Base-by-base conservation (phyloP, 2,329 filamentous ascomycete species). In the Plenodomus biglobosus region DNA sequence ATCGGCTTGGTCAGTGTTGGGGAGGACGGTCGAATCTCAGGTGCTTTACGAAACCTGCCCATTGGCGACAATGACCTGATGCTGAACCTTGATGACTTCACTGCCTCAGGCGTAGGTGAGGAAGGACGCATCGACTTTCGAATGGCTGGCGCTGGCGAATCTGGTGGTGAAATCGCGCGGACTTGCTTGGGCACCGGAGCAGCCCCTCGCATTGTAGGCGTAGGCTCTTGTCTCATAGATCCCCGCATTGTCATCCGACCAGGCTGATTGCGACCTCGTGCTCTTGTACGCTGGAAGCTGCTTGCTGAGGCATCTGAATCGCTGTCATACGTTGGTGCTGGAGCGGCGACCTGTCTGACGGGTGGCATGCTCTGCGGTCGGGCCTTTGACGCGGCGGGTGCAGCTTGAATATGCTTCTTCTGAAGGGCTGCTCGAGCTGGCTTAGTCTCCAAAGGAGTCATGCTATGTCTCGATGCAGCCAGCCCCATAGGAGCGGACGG, bases 21-120 rank as follows among this genome's bases (percentile, higher is more conserved):
- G 11, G 55, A 50, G 17, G 59, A 43, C 32, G 55, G 40, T 24
- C 41, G 37, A 13, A 46, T 37, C 19, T 58, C 52, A n/a, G 55
- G 24, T 10, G 52, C 53, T 44, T 62, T 68, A 41, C 83, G 79
- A 35, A 78, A 69, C 8, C 83, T 81, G 15, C 80, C 80, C 1
- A 81, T 75, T 0, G 88, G 89, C 1, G 88, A 92, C 35, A 88
- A 58, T 0, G 87, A 87, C 22, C 88, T 81, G 27, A 90, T 75
- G 49, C 85, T 88, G 63, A 89, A 85, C 19, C 82, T 79, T n/a
- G 82, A 80, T 6, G 69, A 68, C 34, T 61, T 72, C 0, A 59
- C 55, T n/a, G 68, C 61, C n/a, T 66, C 64, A 10, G 57, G 46
- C 3, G 48, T 53, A 3, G 65, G 65, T 7, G 66, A 69, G 4